Percentiles rank a stretch among this genome's conserved stretches.
Conservation (phyloP, 2,329 filamentous ascomycete genomes). For the Exophiala spinifera region DNA sequence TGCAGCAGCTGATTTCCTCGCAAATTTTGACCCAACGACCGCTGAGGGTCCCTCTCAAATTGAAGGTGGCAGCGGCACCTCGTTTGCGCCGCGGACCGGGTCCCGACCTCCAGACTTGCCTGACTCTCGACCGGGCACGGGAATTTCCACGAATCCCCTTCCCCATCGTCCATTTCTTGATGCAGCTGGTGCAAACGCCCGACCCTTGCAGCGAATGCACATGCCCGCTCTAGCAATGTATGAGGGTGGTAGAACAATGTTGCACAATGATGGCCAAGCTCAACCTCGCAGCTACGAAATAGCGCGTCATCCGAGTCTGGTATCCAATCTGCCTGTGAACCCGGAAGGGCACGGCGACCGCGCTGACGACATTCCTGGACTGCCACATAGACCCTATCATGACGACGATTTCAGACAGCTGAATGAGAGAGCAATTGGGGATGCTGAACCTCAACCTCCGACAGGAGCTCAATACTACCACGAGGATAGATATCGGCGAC, state of each 20-base stretch:
- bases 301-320: too few species aligned
- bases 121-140: neutral
- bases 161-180: neutral
- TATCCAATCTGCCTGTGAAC: too few species aligned
- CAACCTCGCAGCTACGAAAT: too few species aligned
- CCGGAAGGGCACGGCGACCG: too few species aligned
- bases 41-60: neutral
- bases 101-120: neutral
- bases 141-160: neutral
- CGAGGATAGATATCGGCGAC: neutral
- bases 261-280: neutral
- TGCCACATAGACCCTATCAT: too few species aligned
- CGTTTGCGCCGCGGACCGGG: neutral
- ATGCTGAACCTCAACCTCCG: too few species aligned
- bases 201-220: neutral
- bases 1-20: constrained; percentile 23
- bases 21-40: constrained; percentile 20
- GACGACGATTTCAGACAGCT: neutral
- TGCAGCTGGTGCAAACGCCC: neutral
- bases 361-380: too few species aligned
- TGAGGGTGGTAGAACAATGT: neutral
- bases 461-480: too few species aligned
- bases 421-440: neutral
- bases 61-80: neutral
- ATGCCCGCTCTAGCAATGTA: neutral